Base-by-base conservation (phyloP, 805 yeast species). In the Pichia deserticola region DNA sequence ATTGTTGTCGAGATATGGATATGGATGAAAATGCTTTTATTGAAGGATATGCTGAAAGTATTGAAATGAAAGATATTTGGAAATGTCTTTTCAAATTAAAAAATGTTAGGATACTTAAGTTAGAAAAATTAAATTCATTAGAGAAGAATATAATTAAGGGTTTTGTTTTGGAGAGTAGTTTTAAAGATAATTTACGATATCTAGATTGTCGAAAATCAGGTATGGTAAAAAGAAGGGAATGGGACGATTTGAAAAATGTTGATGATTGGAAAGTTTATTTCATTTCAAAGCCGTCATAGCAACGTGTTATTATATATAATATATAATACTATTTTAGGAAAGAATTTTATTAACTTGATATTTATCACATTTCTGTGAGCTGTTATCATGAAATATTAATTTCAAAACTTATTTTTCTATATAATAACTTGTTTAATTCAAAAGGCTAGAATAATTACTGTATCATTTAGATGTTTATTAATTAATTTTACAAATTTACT, bases 161-260 rank as follows among this genome's bases (percentile, higher is more conserved):
- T 8, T 44, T 56, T 34, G 48, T 56, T 8, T 36, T 52, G 48
- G 10, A 51, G n/a, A 53, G 59, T 27, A 42, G 49, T 7, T 50
- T 58, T 10, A 43, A 67, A 7, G 30, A 47, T 1, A 50, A 52
- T 5, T 51, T 66, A 15, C 33, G 49, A n/a, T 52, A 46, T 27
- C 51, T 78, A 10, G 74, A 78, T 54, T 66, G 78, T 40, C 58
- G 69, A 3, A 69, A 74, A 49, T 71, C 79, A 1, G 83, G 83
- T 0, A 75, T 77, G 80, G 63, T 65, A 36, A 69, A 71, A 51
- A 64, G 66, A 34, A 62, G 73, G n/a, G 69, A 61, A 20, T 78
- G 82, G 82, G 80, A 65, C 8, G 44, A 48, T 13, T 41, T 63
- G n/a, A 49, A 58, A 13, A 47, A 49, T 5, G 40, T 50, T 1